phyloP scores from a whole-genome alignment of 1,139 yeast species.

The Pichia sp. region DNA sequence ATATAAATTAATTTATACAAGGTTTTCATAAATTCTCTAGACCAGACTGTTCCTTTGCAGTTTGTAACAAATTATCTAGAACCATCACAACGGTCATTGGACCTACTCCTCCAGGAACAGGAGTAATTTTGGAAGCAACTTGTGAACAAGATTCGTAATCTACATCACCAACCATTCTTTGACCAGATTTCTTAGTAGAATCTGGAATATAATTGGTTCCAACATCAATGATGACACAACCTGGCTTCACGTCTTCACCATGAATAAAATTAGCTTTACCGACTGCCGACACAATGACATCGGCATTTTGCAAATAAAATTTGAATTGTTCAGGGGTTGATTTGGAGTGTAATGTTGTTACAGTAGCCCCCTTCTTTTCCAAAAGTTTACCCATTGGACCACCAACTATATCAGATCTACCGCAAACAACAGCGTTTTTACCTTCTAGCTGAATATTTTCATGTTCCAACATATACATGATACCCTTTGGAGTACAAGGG shows the following conservation, averaged over 20 bases:
- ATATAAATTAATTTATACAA: background rate
- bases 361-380: conserved; percentile 68
- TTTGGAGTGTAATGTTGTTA: conserved; percentile 68
- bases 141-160: conserved; percentile 52
- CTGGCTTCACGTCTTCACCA: conserved; percentile 66
- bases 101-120: conserved; percentile 87
- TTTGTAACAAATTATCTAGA: conserved; percentile 57
- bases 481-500: conserved; percentile 79
- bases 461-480: conserved; percentile 58
- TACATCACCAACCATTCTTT: conserved; percentile 69
- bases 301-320: conserved; percentile 51
- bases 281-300: conserved; percentile 69
- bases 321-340: conserved; percentile 53
- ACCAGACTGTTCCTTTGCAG: conserved; percentile 39
- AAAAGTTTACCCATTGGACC: conserved; percentile 70
- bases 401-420: conserved; percentile 79
- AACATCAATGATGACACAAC: conserved; percentile 67
- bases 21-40: too few relatives aligned
- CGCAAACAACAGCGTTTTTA: conserved; percentile 68
- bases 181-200: conserved; percentile 54
- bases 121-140: conserved; percentile 56
- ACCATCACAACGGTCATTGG: conserved; percentile 88
- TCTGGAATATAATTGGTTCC: conserved; percentile 73
- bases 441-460: conserved; percentile 55
- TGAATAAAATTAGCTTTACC: conserved; percentile 65